Percentiles rank a stretch among this genome's conserved stretches.
These are phyloP conservation scores for Lavandula angustifolia DNA, from an alignment of 257 asterid species.

Conservation along the genomic window DNA sequence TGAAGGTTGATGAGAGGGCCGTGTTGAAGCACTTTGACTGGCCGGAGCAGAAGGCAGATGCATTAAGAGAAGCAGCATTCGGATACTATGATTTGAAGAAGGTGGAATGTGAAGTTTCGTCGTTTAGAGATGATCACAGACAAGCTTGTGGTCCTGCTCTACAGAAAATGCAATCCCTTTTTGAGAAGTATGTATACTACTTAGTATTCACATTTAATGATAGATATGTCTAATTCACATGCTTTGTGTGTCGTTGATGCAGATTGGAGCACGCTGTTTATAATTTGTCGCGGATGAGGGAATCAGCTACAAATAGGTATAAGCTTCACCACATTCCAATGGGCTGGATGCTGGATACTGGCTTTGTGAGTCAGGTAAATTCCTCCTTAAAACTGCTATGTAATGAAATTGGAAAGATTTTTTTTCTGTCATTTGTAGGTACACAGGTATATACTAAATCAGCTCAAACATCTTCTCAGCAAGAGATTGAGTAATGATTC, in stretches of 20 bases:
- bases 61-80: conserved; percentile 96
- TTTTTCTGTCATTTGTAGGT: no score
- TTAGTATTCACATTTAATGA: no score
- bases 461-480: no score
- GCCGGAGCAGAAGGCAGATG: conserved; percentile 98
- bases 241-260: conserved; percentile 15
- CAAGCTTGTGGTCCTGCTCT: conserved; percentile 72
- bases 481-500: background rate
- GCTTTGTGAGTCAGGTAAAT: conserved; percentile 73
- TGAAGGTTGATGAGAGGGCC: conserved; percentile 98
- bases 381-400: background rate
- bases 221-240: background rate
- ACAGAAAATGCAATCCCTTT: conserved; percentile 90
- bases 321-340: conserved; percentile 72
- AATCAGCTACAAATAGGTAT: conserved; percentile 71
- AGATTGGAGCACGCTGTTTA: conserved; percentile 90
- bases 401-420: background rate
- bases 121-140: conserved; percentile 79
- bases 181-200: conserved; percentile 61
- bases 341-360: conserved; percentile 91
- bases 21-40: conserved; percentile 94
- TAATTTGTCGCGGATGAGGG: conserved; percentile 85
- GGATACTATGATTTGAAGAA: conserved; percentile 89
- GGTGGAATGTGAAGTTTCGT: conserved; percentile 75
- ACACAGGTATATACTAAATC: no score